Conservation (phyloP, 306 rosid species). For the Quercus dentata region DNA sequence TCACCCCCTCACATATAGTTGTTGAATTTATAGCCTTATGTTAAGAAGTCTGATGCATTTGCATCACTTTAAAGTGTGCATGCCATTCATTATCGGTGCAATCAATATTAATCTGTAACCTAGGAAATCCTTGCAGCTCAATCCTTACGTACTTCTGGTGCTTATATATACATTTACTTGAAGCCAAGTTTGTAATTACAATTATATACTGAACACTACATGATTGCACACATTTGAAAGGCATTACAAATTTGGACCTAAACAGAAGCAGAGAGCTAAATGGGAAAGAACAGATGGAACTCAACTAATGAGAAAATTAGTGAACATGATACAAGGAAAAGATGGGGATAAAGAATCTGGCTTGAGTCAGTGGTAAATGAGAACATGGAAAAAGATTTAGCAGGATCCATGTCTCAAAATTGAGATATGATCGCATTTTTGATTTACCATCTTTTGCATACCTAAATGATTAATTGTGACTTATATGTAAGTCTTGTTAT, state of each 20-base stretch:
- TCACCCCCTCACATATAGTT: neutral
- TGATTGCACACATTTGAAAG: neutral
- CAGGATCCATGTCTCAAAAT: neutral
- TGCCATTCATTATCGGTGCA: neutral
- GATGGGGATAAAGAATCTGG: neutral
- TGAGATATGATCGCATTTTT: neutral
- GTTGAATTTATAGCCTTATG: no score
- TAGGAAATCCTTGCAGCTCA: neutral
- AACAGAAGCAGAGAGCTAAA: neutral
- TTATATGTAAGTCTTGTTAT: neutral
- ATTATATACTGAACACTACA: neutral
- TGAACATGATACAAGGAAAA: neutral
- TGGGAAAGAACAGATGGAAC: neutral
- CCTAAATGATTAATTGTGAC: slow-evolving; percentile 8
- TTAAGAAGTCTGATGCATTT: no score
- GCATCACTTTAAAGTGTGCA: neutral
- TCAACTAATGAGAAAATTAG: neutral
- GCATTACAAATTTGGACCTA: neutral
- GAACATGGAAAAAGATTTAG: no score
- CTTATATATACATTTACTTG: neutral
- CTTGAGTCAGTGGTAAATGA: neutral
- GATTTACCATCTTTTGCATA: neutral
- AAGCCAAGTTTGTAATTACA: neutral
- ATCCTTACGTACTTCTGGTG: neutral
- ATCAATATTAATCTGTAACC: neutral